A percentile compares a stretch with the other conserved stretches of the same genome.
phyloP scores from a whole-genome alignment of 768 basidiomycete species.

The Trametes cinnabarina region DNA sequence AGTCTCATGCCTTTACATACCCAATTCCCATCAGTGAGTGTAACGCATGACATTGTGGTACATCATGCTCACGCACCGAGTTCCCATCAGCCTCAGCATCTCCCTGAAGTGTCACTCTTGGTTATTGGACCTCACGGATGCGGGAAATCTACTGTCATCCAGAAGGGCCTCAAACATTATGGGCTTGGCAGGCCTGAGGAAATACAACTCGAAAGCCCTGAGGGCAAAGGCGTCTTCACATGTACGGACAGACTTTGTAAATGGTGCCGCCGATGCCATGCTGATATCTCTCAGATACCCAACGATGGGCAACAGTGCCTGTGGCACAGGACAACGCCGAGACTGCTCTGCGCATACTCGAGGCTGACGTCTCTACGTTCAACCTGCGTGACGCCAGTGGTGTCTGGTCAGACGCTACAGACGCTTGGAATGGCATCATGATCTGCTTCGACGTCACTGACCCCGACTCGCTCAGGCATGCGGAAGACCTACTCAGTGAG shows the following conservation, averaged over 20 bases:
- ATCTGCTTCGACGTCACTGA: constrained; percentile 82
- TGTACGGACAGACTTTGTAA: constrained; percentile 34
- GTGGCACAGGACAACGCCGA: constrained; percentile 16
- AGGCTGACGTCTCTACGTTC: constrained; percentile 33
- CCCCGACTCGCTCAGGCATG: constrained; percentile 57
- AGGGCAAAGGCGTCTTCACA: constrained; percentile 21
- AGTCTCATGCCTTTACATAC: constrained; percentile 25
- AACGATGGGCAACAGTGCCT: constrained; percentile 38
- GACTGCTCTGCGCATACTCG: constrained; percentile 29
- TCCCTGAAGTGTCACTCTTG: constrained; percentile 54
- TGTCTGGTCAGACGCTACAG: constrained; percentile 10
- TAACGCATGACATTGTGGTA: neutral
- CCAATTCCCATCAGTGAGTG: constrained; percentile 26
- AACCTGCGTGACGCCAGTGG: constrained; percentile 26
- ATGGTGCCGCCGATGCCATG: constrained; percentile 26
- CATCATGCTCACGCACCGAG: neutral
- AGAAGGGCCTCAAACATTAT: constrained; percentile 68
- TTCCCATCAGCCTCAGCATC: constrained; percentile 1
- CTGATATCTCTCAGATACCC: constrained; percentile 36
- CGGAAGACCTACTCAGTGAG: constrained; percentile 73
- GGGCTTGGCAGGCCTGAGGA: constrained; percentile 38
- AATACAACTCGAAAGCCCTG: constrained; percentile 17
- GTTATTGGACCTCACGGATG: constrained; percentile 77
- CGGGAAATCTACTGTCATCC: constrained; percentile 83
- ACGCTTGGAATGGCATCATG: constrained; percentile 61